Base-by-base conservation (phyloP, 768 basidiomycete species). In the Strobilomyces dryophilus region DNA sequence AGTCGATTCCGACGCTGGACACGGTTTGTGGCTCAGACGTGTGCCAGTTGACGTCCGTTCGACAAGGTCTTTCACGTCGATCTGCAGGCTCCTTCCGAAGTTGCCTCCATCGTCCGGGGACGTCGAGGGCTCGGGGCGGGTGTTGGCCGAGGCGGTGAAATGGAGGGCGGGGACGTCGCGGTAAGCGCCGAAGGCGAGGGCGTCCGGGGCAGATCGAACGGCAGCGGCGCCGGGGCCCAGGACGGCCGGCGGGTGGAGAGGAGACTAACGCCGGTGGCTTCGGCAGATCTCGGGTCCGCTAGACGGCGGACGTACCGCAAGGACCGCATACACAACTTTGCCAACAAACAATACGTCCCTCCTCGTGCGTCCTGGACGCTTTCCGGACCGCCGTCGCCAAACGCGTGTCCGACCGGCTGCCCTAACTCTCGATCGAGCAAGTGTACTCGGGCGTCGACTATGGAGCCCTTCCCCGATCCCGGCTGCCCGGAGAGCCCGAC, bases 31-130 rank as follows among this genome's bases (percentile, higher is more conserved):
- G 87, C 61, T 94, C 86, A 5, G 80, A 79, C 0, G 87, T 87
- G 62, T 93, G 91, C 95, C 95, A 99, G 65, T 99, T 98, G 64
- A 98, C 92, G 64, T 99, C 97, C 4, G 97, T 98, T 49, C 89
- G 5, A 91, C 84, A 35, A 90, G 72, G 31, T 74, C 79, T 63
- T 88, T 87, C 83, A 91, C 89, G 58, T 89, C 84, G 55, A 91
- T 89, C 65, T 87, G 79, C 54, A 89, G 66, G 53, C 77, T 82
- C 47, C 76, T 72, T 47, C 73, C 73, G 58, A 87, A 77, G 57
- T 81, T 84, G 17, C 78, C 75, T 9, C 79, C 77, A 61, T 89
- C 83, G 54, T 87, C 84, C 0, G 67, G 67, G 17, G 67, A 69
- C 4, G 64, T 65, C 9, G 67, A 64, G 2, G 63, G 56, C 26